Evolutionary conservation across 495 filamentous ascomycete genomes (phyloP).

Genomic region (Penicillium soppii): DNA sequence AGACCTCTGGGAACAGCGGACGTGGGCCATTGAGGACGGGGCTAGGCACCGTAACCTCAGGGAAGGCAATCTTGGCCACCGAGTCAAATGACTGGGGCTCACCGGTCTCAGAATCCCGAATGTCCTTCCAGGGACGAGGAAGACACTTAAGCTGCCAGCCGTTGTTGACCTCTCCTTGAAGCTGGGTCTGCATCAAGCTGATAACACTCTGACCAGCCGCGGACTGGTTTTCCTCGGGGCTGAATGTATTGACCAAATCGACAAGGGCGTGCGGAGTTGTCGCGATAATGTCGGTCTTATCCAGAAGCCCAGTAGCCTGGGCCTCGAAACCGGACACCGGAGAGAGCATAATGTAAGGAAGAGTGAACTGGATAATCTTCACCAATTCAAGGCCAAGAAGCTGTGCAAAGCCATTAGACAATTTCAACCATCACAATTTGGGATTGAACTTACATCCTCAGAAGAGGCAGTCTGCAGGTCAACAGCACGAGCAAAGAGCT

Average conservation of each 20-base stretch:
- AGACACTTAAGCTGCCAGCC: constrained; percentile 79
- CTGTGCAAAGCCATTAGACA: constrained; percentile 31
- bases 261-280: constrained; percentile 79
- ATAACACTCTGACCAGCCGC: constrained; percentile 68
- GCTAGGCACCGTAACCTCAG: constrained; percentile 68
- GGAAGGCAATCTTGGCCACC: constrained; percentile 72
- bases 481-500: constrained; percentile 79
- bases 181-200: constrained; percentile 77
- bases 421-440: neutral
- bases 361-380: constrained; percentile 90
- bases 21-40: constrained; percentile 70
- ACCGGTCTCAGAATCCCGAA: constrained; percentile 45
- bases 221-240: constrained; percentile 51
- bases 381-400: constrained; percentile 80
- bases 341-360: constrained; percentile 85
- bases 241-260: constrained; percentile 79
- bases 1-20: constrained; percentile 86
- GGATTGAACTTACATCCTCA: constrained; percentile 68
- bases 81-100: constrained; percentile 42
- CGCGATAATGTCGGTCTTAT: constrained; percentile 90
- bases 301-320: constrained; percentile 73
- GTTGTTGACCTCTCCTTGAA: constrained; percentile 66
- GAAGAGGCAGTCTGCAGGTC: constrained; percentile 88
- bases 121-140: constrained; percentile 77
- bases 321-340: constrained; percentile 62